Percentiles rank a stretch among this genome's conserved stretches.
Conservation (phyloP, 2,329 filamentous ascomycete genomes). For the Hypoxylon sp. region DNA sequence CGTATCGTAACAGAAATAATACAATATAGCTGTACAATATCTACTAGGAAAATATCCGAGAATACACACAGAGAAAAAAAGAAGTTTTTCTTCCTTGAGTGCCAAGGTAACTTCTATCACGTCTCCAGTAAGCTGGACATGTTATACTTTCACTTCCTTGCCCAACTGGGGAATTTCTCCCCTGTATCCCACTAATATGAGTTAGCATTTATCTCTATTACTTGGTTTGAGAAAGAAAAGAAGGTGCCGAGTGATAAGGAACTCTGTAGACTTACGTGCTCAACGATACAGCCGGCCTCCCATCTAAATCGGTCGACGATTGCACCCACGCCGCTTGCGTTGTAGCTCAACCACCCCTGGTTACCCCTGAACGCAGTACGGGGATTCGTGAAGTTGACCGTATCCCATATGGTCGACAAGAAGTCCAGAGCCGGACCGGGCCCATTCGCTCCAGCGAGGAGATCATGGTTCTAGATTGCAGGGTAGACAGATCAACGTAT, state of each 20-base stretch:
- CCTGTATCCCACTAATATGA: conserved; percentile 39
- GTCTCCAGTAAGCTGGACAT: neutral
- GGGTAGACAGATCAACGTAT: neutral
- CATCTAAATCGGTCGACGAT: conserved; percentile 46
- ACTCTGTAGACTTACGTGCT: conserved; percentile 42
- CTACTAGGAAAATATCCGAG: neutral
- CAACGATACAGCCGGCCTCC: conserved; percentile 49
- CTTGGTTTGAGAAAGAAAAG: neutral
- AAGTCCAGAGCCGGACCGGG: conserved; percentile 39
- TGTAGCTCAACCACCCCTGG: conserved; percentile 43
- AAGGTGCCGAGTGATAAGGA: neutral
- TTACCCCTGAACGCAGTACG: conserved; percentile 39
- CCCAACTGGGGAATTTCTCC: conserved; percentile 32
- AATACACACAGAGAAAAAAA: neutral
- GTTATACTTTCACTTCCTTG: neutral
- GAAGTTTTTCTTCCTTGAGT: neutral
- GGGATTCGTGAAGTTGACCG: conserved; percentile 34
- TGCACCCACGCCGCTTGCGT: conserved; percentile 33
- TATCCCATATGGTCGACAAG: conserved; percentile 40
- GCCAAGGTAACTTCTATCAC: neutral
- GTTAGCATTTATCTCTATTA: conserved; percentile 5
- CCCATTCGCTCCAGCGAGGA: conserved; percentile 37
- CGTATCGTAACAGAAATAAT: neutral
- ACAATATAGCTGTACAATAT: neutral
- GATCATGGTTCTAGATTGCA: conserved; percentile 46